These are phyloP conservation scores for Diplocarpon mali DNA, from an alignment of 2,329 filamentous ascomycete species.

Conservation along the genomic window DNA sequence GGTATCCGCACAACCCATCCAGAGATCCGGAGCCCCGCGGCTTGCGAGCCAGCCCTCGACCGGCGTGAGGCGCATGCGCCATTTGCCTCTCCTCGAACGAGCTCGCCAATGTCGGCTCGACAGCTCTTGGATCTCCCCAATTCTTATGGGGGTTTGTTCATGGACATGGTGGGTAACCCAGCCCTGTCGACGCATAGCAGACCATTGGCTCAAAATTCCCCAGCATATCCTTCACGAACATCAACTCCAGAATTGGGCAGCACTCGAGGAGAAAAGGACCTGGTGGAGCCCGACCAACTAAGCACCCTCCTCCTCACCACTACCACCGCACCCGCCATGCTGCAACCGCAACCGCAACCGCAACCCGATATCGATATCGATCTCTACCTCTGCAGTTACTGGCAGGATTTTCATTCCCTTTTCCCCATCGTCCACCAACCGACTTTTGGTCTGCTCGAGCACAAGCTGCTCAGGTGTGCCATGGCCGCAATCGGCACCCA, in stretches of 20 bases:
- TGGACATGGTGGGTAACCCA: conserved; percentile 28
- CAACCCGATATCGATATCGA: conserved; percentile 11
- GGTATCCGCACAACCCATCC: conserved; percentile 14
- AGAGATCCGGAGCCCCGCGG: conserved; percentile 17
- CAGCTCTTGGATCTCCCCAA: conserved; percentile 22
- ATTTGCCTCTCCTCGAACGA: conserved; percentile 21
- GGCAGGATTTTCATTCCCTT: conserved; percentile 20
- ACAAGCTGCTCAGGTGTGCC: conserved; percentile 19
- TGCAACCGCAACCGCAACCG: conserved; percentile 8
- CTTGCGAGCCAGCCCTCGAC: conserved; percentile 18
- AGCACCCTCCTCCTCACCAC: conserved; percentile 12
- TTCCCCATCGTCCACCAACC: conserved; percentile 24
- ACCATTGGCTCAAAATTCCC: conserved; percentile 24
- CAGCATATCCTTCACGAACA: conserved; percentile 23
- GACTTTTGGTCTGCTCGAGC: conserved; percentile 17
- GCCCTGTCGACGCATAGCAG: conserved; percentile 24
- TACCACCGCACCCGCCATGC: conserved; percentile 6
- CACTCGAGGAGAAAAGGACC: conserved; percentile 18
- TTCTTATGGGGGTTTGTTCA: conserved; percentile 19
- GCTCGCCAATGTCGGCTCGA: conserved; percentile 15
- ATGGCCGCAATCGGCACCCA: conserved; percentile 26
- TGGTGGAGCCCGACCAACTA: conserved; percentile 17
- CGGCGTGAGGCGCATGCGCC: conserved; percentile 19
- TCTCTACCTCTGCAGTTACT: conserved; percentile 22
- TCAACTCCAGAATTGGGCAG: conserved; percentile 21